These are phyloP conservation scores for Chlorella sp. DNA, from an alignment of 139 green algal genomes.

Conservation along the genomic window DNA sequence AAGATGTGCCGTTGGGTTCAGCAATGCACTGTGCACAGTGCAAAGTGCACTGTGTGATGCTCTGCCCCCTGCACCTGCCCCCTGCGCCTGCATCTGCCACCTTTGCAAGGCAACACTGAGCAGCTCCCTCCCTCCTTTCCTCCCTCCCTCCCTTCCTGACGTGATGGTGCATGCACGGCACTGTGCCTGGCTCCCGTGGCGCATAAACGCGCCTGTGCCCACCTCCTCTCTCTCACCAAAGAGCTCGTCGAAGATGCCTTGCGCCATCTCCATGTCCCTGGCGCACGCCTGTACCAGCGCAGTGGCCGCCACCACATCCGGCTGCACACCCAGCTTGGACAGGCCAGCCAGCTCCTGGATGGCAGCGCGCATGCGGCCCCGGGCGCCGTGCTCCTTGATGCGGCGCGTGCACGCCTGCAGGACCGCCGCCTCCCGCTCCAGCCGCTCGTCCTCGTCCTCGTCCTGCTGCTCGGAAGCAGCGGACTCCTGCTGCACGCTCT, in stretches of 20 bases:
- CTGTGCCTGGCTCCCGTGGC: too few relatives aligned
- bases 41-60: too few relatives aligned
- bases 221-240: too few relatives aligned
- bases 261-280: slow-evolving; percentile 69
- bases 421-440: not conserved
- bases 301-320: slow-evolving; percentile 71
- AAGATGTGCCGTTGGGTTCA: too few relatives aligned
- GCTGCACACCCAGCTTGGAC: slow-evolving; percentile 60
- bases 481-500: not conserved
- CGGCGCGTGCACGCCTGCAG: slow-evolving; percentile 5
- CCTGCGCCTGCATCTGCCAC: too few relatives aligned
- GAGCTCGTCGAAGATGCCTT: slow-evolving; percentile 68
- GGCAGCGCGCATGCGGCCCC: not conserved
- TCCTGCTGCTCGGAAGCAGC: not conserved
- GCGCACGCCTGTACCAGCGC: slow-evolving; percentile 71
- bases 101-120: too few relatives aligned
- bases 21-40: too few relatives aligned
- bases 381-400: not conserved
- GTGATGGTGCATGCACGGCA: too few relatives aligned
- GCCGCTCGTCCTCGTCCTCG: not conserved
- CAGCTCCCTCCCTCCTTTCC: too few relatives aligned
- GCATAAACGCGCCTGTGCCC: too few relatives aligned
- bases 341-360: slow-evolving; percentile 59
- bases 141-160: too few relatives aligned
- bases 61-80: too few relatives aligned